Evolutionary conservation across 495 filamentous ascomycete species (phyloP).

Genomic region (Penicillium desertorum): DNA sequence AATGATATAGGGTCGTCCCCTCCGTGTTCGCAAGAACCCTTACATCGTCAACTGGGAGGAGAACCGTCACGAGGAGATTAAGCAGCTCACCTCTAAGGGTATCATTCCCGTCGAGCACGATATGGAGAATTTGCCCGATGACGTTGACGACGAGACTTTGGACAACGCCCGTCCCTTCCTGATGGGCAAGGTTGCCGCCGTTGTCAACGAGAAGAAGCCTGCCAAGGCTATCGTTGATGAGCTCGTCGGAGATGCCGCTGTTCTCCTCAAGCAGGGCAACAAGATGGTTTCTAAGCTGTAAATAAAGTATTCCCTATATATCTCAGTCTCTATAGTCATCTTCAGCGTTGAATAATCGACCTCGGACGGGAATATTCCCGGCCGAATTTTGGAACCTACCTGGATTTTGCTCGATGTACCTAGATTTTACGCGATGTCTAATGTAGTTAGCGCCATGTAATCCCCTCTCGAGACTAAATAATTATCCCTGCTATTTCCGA

Average conservation of each 20-base stretch:
- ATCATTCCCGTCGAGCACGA: conserved; percentile 92
- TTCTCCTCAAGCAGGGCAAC: conserved; percentile 62
- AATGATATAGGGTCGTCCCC: conserved; percentile 68
- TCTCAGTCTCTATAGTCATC: conserved; percentile 10
- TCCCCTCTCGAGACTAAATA: not conserved
- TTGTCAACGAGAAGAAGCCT: conserved; percentile 87
- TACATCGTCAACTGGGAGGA: conserved; percentile 97
- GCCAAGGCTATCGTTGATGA: conserved; percentile 95
- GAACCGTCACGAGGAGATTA: conserved; percentile 84
- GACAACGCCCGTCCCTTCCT: conserved; percentile 89
- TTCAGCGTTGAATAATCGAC: conserved; percentile 14
- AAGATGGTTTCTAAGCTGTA: conserved; percentile 69
- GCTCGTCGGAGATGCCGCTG: conserved; percentile 80
- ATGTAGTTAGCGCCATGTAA: not conserved
- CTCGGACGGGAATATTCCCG: not conserved
- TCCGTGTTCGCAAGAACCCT: conserved; percentile 86
- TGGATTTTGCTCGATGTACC: not conserved
- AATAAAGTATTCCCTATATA: conserved; percentile 21
- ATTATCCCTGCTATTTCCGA: not conserved
- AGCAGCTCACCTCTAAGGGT: conserved; percentile 83
- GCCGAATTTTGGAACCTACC: not conserved
- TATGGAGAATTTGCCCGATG: conserved; percentile 77
- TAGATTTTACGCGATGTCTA: not conserved
- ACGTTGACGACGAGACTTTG: conserved; percentile 74
- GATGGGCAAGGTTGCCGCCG: conserved; percentile 95